Base-by-base conservation (phyloP, 768 basidiomycete species). In the Scleroderma citrinum region DNA sequence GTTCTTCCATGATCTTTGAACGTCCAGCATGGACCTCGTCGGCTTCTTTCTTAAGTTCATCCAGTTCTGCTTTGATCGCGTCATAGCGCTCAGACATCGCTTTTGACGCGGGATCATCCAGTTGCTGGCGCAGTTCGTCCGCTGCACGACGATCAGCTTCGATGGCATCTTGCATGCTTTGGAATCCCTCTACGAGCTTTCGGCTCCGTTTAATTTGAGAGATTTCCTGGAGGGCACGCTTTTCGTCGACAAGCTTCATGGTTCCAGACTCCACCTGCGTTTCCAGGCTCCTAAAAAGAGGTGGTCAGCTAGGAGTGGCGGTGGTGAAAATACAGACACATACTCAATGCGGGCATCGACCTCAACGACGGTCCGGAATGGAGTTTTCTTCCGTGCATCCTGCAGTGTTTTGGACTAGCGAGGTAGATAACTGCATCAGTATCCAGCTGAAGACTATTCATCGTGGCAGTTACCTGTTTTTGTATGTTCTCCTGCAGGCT, bases 211-310 rank as follows among this genome's bases (percentile, higher is more conserved):
- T 89, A 53, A 75, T 71, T 38, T 77, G 75, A 53, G 76, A 80
- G 53, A 99, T 95, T 59, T 98, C 95, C 56, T 81, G 78, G n/a
- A 99, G 76, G 5, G 93, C 89, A 45, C 92, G 85, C 71, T 96
- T 97, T 70, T 99, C 96, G 49, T 96, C 94, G 23, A 84, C 92
- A 50, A 98, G 76, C 64, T 91, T 96, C 77, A 99, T 76, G 50
- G 59, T 81, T 21, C 95, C 95, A 5, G 90, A 90, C 63, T 98
- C 95, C 46, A 99, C 84, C 64, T 92, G 88, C 61, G 81, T 85
- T 44, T 98, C 90, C 51, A 96, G 73, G 52, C 83, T 74, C 58
- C 92, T 94, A 29, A 49, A 53, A 26, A 49, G 35, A 48, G 16
- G 20, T 19, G 55, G 3, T 50, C 56, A 47, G 39, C 31, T 11